Evolutionary conservation across 176 grass and related monocot species (phyloP), one percentile per base, ranked within the genome.

Genomic region (Microstegium vimineum): DNA sequence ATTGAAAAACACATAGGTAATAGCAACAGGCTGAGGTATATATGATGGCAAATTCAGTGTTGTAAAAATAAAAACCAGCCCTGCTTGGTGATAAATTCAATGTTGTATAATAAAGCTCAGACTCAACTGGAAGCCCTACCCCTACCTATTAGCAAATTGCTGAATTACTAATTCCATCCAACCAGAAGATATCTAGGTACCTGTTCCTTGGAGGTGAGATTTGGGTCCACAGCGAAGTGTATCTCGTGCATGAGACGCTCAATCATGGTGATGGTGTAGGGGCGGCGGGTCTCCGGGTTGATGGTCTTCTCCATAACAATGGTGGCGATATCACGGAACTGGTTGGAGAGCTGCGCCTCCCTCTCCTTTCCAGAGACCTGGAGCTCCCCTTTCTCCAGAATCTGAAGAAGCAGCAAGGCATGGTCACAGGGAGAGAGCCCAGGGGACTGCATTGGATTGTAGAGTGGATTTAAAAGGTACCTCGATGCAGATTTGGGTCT

Each of bases 351-450:
- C 66, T 94, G 90, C 14, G 90, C 92, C 68, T 98, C 95, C 75
- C 95, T 91, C 79, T 98, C 92, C 82, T 98, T 98, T 49, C 92
- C 95, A n/a, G 90, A 94, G 49, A 98, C 92, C 90, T 98, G 95
- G 59, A 98, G 92, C 90, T 98, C 95, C 57, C 95, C 92, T 88
- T 98, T 98, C 27, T 95, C 95, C 72, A 98, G 74, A 70, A 94
- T 94, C 89, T 90, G 59, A 35, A 49, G 17, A 18, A 49, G 46
- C 15, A 73, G 27, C 16, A 17, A 10, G 17, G 20, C 17, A 27
- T 37, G 25, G 7, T 49, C 47, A 49, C 46, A 20, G 47, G 18
- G 47, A 6, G 17, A 6, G 47, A 52, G 47, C 17, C 17, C 0
- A 0, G 17, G 18, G 7, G 51, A n/a, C 51, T n/a, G 20, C 51